These are phyloP conservation scores for Mucor velutinosus DNA, from an alignment of 371 early-diverging fungal species.

Conservation along the genomic window DNA sequence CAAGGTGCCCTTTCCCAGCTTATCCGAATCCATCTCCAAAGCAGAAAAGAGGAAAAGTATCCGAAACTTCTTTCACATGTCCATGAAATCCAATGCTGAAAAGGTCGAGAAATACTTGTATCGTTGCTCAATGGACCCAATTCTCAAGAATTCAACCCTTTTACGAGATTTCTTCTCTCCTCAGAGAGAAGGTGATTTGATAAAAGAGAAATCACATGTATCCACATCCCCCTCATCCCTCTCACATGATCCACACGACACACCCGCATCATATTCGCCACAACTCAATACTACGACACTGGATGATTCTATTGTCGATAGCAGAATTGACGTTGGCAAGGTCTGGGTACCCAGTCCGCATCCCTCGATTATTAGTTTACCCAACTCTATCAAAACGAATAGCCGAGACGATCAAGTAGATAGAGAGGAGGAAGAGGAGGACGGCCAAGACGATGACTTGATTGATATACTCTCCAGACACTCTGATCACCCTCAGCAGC, in stretches of 20 bases:
- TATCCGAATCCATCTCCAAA: slow-evolving; percentile 29
- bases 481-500: neutral
- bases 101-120: slow-evolving; percentile 49
- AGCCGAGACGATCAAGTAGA: slow-evolving; percentile 3
- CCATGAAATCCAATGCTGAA: slow-evolving; percentile 40
- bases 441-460: neutral
- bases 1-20: slow-evolving; percentile 46
- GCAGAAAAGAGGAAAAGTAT: slow-evolving; percentile 41
- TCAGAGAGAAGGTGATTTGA: slow-evolving; percentile 49
- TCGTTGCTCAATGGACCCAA: slow-evolving; percentile 36
- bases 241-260: slow-evolving; percentile 1
- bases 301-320: slow-evolving; percentile 9
- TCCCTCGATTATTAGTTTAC: slow-evolving; percentile 13
- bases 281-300: neutral
- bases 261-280: neutral
- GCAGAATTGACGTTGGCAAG: slow-evolving; percentile 8
- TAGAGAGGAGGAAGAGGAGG: slow-evolving; percentile 13
- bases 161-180: slow-evolving; percentile 52
- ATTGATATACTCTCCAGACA: neutral
- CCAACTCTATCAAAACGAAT: neutral
- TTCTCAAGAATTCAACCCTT: slow-evolving; percentile 35
- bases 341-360: slow-evolving; percentile 21
- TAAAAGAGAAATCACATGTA: neutral
- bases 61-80: slow-evolving; percentile 28
- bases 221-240: neutral